These are phyloP conservation scores for Kwoniella shandongensis DNA, from an alignment of 768 basidiomycete species.

Conservation along the genomic window DNA sequence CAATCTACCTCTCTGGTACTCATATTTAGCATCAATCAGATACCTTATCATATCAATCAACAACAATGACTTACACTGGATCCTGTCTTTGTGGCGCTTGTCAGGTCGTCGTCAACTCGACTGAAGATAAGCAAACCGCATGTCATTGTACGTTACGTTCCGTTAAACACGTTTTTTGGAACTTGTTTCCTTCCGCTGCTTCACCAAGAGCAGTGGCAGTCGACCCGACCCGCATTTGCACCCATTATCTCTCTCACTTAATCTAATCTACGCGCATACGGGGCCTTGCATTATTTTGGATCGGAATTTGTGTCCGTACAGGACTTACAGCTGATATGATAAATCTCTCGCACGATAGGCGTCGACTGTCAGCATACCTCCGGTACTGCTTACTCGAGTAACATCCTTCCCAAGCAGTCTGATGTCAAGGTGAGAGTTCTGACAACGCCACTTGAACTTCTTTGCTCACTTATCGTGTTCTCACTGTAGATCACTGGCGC, in stretches of 20 bases:
- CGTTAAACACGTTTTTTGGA: too few relatives aligned
- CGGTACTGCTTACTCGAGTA: slow-evolving; percentile 32
- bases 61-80: slow-evolving; percentile 29
- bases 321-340: not conserved
- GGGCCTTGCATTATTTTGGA: not conserved
- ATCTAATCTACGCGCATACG: not conserved
- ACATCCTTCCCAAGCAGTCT: slow-evolving; percentile 26
- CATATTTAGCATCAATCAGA: too few relatives aligned
- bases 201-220: too few relatives aligned
- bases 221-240: too few relatives aligned
- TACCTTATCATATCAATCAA: not conserved
- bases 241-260: not conserved
- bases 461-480: too few relatives aligned
- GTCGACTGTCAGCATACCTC: slow-evolving; percentile 35
- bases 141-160: slow-evolving; percentile 35
- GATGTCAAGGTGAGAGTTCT: slow-evolving; percentile 32
- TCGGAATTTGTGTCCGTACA: not conserved
- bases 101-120: slow-evolving; percentile 21
- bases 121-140: slow-evolving; percentile 30
- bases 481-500: slow-evolving; percentile 32
- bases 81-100: slow-evolving; percentile 33
- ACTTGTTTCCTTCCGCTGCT: too few relatives aligned
- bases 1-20: too few relatives aligned
- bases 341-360: slow-evolving; percentile 11
- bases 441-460: too few relatives aligned